phyloP scores from a whole-genome alignment of 306 rosid species.

The Urtica urens region DNA sequence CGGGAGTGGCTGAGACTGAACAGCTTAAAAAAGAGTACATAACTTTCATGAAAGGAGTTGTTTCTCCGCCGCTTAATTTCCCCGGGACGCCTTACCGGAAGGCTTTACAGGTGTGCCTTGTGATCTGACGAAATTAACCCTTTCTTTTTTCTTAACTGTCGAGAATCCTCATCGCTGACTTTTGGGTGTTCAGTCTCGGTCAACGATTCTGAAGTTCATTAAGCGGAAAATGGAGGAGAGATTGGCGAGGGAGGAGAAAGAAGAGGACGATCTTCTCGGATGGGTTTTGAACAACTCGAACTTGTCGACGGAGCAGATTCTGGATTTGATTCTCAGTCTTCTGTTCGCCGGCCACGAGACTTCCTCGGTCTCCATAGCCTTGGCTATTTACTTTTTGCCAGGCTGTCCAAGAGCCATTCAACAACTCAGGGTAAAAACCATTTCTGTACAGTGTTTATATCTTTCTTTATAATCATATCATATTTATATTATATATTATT shows the following conservation, averaged over 20 bases:
- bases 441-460: neutral
- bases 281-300: conserved; percentile 86
- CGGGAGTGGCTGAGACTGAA: conserved; percentile 76
- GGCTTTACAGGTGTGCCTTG: conserved; percentile 58
- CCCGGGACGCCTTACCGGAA: conserved; percentile 89
- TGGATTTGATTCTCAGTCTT: conserved; percentile 75
- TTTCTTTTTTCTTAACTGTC: neutral
- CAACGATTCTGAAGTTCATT: conserved; percentile 67
- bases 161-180: no score
- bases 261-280: conserved; percentile 63
- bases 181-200: conserved; percentile 60
- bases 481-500: neutral
- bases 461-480: neutral
- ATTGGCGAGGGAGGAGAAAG: conserved; percentile 21
- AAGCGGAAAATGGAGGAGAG: conserved; percentile 71
- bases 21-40: conserved; percentile 66
- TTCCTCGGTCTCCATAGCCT: conserved; percentile 80
- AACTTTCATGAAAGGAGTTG: conserved; percentile 93
- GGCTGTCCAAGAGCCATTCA: conserved; percentile 56
- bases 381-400: conserved; percentile 70
- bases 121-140: neutral
- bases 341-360: conserved; percentile 99
- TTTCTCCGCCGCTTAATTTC: conserved; percentile 73
- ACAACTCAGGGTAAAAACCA: conserved; percentile 44
- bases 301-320: conserved; percentile 86